Evolutionary conservation across 75 land plant species (phyloP), one percentile per base, ranked within the genome.

Genomic region (Cryptomeria japonica): DNA sequence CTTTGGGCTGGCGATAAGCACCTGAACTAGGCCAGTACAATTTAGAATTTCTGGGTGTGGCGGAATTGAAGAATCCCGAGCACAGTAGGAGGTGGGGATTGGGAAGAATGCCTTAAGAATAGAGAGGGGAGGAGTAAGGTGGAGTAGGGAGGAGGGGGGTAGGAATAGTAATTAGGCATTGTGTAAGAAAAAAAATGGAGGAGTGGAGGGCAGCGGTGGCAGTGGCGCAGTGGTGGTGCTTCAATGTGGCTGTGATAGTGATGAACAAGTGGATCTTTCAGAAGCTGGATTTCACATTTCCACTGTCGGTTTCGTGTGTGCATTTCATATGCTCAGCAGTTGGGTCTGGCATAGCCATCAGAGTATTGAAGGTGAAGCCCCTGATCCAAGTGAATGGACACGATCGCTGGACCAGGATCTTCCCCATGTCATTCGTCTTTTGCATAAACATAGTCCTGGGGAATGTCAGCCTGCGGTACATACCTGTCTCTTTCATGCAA

Each of bases 401-500:
- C 83, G 99, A 98, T 90, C 96, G 96, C 9, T 94, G 96, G 95
- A 91, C 87, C 70, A 91, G 99, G 73, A 98, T 98, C 83, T 94
- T 98, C 82, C 99, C 99, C 9, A 98, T 98, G 99, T 96, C 99
- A 34, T 94, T 94, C 86, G 95, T 98, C 12, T 98, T 98, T 70
- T 98, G 99, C 84, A 92, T 98, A 83, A 98, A 98, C 89, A 98
- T 98, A 56, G 99, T 98, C n/a, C 80, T 97, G 73, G 99, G 99
- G 38, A 97, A 97, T 90, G 97, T 97, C 68, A 97, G 99, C 94
- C 88, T 97, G 84, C 90, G 98, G 1, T 97, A 95, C 86, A 97
- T 97, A 78, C 99, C 99, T 37, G 99, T 97, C 73, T 97, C 99
- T 68, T 97, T 97, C 87, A 97, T 97, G 99, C 99, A 97, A 85